These are phyloP conservation scores for Coniophora puteana DNA, from an alignment of 1,284 basidiomycete species.

Conservation along the genomic window DNA sequence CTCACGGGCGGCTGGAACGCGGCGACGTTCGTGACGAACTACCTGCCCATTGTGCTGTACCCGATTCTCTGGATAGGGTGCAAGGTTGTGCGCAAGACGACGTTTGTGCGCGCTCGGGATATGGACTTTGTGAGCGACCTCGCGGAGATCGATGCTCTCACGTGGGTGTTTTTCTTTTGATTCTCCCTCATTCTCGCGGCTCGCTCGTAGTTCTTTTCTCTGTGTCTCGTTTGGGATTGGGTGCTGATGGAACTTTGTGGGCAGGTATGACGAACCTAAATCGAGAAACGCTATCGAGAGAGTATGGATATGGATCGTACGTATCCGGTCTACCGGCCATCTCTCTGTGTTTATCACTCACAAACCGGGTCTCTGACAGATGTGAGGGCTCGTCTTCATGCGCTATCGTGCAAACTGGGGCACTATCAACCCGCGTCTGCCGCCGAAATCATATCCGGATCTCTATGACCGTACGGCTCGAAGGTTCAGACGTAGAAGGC, in stretches of 20 bases:
- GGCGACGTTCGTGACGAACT: constrained; percentile 42
- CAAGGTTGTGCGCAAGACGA: constrained; percentile 36
- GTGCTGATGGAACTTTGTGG: neutral
- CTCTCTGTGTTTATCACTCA: neutral
- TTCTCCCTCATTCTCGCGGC: neutral
- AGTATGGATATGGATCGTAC: constrained; percentile 25
- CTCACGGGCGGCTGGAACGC: constrained; percentile 32
- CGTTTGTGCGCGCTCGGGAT: constrained; percentile 34
- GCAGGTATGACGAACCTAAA: constrained; percentile 22
- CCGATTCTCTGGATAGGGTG: constrained; percentile 50
- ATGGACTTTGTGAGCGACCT: constrained; percentile 59
- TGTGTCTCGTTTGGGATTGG: too few relatives aligned
- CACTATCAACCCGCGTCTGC: too few relatives aligned
- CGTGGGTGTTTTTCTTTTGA: constrained; percentile 22
- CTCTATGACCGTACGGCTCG: too few relatives aligned
- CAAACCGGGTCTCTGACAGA: constrained; percentile 2
- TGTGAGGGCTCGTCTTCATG: too few relatives aligned
- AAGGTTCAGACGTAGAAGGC: too few relatives aligned
- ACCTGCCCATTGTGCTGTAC: constrained; percentile 61
- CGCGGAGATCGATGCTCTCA: constrained; percentile 48
- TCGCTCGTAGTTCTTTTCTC: too few relatives aligned
- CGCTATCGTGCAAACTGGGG: too few relatives aligned
- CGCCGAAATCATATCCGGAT: too few relatives aligned
- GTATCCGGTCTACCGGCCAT: too few relatives aligned
- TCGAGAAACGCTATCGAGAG: constrained; percentile 24